Percentiles rank a stretch among this genome's conserved stretches.
Evolutionary conservation across 192 early-diverging fungal species (phyloP).

Genomic region (Linnemannia hyalina): DNA sequence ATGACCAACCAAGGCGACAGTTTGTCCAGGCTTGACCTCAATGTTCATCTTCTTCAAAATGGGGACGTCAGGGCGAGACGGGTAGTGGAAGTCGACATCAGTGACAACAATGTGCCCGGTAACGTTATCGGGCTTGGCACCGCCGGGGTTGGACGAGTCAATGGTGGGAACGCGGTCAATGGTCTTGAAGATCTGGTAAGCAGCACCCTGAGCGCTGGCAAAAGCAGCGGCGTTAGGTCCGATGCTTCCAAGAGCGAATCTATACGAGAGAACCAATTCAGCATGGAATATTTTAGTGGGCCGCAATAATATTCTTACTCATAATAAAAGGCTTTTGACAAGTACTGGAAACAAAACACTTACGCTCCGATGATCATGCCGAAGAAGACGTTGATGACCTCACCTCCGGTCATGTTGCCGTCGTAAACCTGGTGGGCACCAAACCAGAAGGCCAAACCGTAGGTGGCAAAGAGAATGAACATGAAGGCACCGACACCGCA

Average conservation of each 20-base stretch:
- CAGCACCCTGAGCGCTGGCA: slow-evolving; percentile 85
- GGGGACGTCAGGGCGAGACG: slow-evolving; percentile 81
- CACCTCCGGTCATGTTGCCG: slow-evolving; percentile 57
- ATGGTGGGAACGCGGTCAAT: slow-evolving; percentile 89
- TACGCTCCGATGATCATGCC: slow-evolving; percentile 79
- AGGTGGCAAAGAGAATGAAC: slow-evolving; percentile 84
- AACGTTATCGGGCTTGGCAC: slow-evolving; percentile 68
- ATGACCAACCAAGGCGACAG: slow-evolving; percentile 90
- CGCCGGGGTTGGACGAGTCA: slow-evolving; percentile 66
- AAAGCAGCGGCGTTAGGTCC: slow-evolving; percentile 77
- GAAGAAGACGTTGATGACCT: slow-evolving; percentile 84
- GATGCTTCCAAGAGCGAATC: slow-evolving; percentile 68
- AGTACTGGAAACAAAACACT: not conserved
- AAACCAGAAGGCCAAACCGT: slow-evolving; percentile 90
- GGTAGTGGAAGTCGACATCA: slow-evolving; percentile 87
- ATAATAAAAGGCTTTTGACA: not conserved
- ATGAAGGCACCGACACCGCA: slow-evolving; percentile 79
- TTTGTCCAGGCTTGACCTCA: slow-evolving; percentile 80
- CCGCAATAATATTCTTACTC: not conserved
- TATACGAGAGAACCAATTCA: not conserved
- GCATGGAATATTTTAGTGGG: slow-evolving; percentile 57
- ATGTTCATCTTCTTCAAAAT: slow-evolving; percentile 84
- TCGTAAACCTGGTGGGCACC: slow-evolving; percentile 73
- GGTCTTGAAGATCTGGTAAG: slow-evolving; percentile 81
- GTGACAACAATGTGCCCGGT: slow-evolving; percentile 78